Conservation (phyloP, 225 moss, liverwort and hornwort genomes). For the Polytrichum commune region DNA sequence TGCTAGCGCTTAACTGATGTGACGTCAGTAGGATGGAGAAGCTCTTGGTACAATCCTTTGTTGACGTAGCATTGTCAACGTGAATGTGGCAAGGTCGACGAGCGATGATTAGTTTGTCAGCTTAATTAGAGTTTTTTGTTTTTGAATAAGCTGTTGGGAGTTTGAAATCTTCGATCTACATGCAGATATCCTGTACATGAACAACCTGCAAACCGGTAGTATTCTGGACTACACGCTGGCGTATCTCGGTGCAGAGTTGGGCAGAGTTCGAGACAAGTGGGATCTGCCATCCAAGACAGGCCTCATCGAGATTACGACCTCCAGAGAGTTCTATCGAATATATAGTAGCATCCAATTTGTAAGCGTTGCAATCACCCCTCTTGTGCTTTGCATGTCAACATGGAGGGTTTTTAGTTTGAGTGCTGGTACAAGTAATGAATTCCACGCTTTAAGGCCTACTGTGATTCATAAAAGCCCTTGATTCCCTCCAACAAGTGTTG, state of each 20-base stretch:
- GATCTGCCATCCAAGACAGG: slow-evolving; percentile 57
- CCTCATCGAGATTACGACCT: slow-evolving; percentile 61
- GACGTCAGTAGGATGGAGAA: too few relatives aligned
- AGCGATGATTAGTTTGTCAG: too few relatives aligned
- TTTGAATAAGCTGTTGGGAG: neutral
- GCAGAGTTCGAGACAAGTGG: slow-evolving; percentile 50
- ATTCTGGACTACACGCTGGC: slow-evolving; percentile 61
- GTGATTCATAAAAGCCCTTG: neutral
- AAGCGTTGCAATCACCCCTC: neutral
- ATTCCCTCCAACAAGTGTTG: neutral
- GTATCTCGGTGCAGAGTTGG: slow-evolving; percentile 54
- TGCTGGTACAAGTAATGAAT: neutral
- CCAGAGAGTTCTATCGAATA: slow-evolving; percentile 56
- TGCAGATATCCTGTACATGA: slow-evolving; percentile 61
- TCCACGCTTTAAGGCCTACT: neutral
- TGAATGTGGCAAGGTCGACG: too few relatives aligned
- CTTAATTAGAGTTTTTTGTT: too few relatives aligned
- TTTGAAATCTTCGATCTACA: neutral
- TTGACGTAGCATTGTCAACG: too few relatives aligned
- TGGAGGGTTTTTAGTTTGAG: neutral
- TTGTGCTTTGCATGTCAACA: neutral
- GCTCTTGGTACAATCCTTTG: too few relatives aligned
- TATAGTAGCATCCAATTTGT: slow-evolving; percentile 67
- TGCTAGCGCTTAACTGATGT: too few relatives aligned
- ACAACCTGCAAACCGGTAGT: slow-evolving; percentile 65